These are phyloP conservation scores for Yamadazyma olivae DNA, from an alignment of 805 yeast genomes.

Conservation along the genomic window DNA sequence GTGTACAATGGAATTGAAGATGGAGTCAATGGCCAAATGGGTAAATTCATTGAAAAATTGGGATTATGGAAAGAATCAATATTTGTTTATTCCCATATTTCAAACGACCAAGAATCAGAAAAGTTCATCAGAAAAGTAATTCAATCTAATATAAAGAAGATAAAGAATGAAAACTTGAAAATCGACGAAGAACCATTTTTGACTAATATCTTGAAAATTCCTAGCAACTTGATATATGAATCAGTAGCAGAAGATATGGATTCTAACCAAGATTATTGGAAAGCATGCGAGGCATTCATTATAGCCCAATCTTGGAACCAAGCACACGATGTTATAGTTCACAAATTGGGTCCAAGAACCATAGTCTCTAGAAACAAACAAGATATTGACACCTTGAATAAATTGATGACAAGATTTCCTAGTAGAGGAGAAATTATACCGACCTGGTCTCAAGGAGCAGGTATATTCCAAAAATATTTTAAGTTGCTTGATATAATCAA, in stretches of 20 bases:
- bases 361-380: constrained; percentile 47
- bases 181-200: constrained; percentile 33
- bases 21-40: constrained; percentile 27
- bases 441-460: constrained; percentile 58
- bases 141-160: constrained; percentile 27
- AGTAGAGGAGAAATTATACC: constrained; percentile 33
- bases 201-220: constrained; percentile 42
- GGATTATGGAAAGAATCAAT: constrained; percentile 58
- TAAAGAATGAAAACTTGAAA: constrained; percentile 19
- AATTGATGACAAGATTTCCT: constrained; percentile 44
- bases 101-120: constrained; percentile 44
- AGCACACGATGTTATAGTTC: constrained; percentile 60
- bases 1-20: constrained; percentile 5
- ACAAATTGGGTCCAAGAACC: constrained; percentile 68
- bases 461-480: constrained; percentile 52
- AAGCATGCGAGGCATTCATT: constrained; percentile 60
- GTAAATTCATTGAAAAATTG: constrained; percentile 45
- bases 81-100: constrained; percentile 58
- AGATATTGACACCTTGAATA: constrained; percentile 34
- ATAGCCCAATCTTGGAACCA: constrained; percentile 56
- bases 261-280: constrained; percentile 47
- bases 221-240: constrained; percentile 46
- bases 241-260: constrained; percentile 60
- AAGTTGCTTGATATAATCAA: constrained; percentile 18
- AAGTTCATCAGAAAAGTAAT: constrained; percentile 36